Conservation (phyloP, 495 filamentous ascomycete genomes). For the Echria macrotheca region DNA sequence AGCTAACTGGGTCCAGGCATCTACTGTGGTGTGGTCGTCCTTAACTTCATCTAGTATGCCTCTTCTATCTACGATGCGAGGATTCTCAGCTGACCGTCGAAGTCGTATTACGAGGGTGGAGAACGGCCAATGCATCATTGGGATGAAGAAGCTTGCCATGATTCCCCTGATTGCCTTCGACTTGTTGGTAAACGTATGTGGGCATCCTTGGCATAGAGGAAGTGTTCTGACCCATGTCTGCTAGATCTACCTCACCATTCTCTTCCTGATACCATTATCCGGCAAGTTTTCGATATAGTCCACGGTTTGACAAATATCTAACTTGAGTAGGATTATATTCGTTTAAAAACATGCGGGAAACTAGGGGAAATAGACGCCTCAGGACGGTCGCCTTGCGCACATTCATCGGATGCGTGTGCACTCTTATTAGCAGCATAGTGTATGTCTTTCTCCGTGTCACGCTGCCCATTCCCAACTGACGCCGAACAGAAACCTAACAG, state of each 20-base stretch:
- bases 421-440: slow-evolving; percentile 44
- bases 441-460: slow-evolving; percentile 17
- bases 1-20: slow-evolving; percentile 30
- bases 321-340: slow-evolving; percentile 40
- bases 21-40: slow-evolving; percentile 39
- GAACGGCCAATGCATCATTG: slow-evolving; percentile 46
- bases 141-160: slow-evolving; percentile 45
- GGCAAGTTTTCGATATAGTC: too few relatives aligned
- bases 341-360: slow-evolving; percentile 31
- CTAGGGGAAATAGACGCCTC: slow-evolving; percentile 29
- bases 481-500: slow-evolving; percentile 45
- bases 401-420: slow-evolving; percentile 45
- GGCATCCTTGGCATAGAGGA: too few relatives aligned
- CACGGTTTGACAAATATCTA: too few relatives aligned
- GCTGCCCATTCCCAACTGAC: not conserved
- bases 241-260: slow-evolving; percentile 47
- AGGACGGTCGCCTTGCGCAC: slow-evolving; percentile 40
- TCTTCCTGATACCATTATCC: slow-evolving; percentile 45
- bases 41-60: slow-evolving; percentile 49
- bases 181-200: slow-evolving; percentile 44
- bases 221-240: too few relatives aligned
- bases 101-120: slow-evolving; percentile 45
- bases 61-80: too few relatives aligned
- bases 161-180: slow-evolving; percentile 48
- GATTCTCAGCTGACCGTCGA: not conserved